phyloP scores from a whole-genome alignment of 1,284 basidiomycete species.

The Grifola frondosa region DNA sequence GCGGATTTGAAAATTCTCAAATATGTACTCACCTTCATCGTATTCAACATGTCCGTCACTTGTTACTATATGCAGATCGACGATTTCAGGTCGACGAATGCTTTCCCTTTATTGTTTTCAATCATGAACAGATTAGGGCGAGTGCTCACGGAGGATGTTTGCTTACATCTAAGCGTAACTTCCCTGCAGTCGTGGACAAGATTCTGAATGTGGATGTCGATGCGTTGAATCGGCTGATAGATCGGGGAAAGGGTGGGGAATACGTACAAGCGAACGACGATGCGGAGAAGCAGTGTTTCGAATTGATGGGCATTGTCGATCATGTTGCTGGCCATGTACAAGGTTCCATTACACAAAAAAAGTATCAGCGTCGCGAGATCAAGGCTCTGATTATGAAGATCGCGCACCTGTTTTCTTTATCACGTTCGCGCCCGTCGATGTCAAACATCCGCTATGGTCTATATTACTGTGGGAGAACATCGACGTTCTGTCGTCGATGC shows the following conservation, averaged over 20 bases:
- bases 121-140: slow-evolving; percentile 38
- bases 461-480: no score
- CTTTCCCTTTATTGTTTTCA: slow-evolving; percentile 40
- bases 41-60: slow-evolving; percentile 18
- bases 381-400: slow-evolving; percentile 33
- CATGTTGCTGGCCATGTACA: slow-evolving; percentile 31
- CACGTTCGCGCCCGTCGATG: slow-evolving; percentile 27
- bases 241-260: slow-evolving; percentile 20
- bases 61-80: slow-evolving; percentile 40
- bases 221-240: slow-evolving; percentile 24
- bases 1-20: slow-evolving; percentile 20
- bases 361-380: slow-evolving; percentile 38
- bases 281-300: slow-evolving; percentile 36
- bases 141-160: slow-evolving; percentile 30
- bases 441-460: slow-evolving; percentile 13
- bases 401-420: slow-evolving; percentile 38
- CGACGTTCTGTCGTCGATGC: no score
- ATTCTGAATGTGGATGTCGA: slow-evolving; percentile 26
- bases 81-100: slow-evolving; percentile 36
- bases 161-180: slow-evolving; percentile 25
- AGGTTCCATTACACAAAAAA: slow-evolving; percentile 33
- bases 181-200: slow-evolving; percentile 26
- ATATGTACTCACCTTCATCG: slow-evolving; percentile 6
- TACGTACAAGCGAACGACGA: slow-evolving; percentile 26
- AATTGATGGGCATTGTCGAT: slow-evolving; percentile 35